Conservation (phyloP, 345 rosid genomes). For the Eucalyptus grandis region DNA sequence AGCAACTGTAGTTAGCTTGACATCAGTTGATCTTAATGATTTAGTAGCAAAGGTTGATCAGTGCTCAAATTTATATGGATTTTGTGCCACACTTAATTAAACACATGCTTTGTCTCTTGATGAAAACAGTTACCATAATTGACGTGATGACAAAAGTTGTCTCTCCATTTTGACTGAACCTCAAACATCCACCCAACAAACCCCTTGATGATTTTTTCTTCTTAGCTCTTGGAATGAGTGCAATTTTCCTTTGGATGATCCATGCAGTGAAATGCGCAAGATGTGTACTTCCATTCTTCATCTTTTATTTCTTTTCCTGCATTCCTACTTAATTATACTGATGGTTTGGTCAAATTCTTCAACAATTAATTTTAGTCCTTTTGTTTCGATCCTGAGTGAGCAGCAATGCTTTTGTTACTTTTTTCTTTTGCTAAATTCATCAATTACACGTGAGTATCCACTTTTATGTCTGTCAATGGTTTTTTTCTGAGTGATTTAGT, state of each 20-base stretch:
- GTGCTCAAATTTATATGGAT: background rate
- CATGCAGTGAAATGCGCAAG: background rate
- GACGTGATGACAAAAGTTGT: background rate
- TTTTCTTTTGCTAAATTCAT: background rate
- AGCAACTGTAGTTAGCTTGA: slow-evolving; percentile 36
- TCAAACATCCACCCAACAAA: background rate
- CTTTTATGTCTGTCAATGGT: background rate
- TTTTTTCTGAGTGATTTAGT: background rate
- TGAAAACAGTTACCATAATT: background rate
- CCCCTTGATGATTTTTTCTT: background rate
- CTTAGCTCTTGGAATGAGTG: background rate
- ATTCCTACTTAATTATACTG: background rate
- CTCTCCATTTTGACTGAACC: background rate
- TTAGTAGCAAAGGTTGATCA: slow-evolving; percentile 61
- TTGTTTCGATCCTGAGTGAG: background rate
- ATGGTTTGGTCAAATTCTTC: background rate
- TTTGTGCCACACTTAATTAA: background rate
- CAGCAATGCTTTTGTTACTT: background rate
- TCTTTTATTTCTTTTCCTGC: background rate
- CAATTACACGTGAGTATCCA: background rate
- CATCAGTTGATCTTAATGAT: slow-evolving; percentile 43
- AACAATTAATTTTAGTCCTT: background rate
- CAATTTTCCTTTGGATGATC: background rate
- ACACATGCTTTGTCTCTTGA: background rate
- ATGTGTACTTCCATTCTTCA: background rate